Evolutionary conservation across 83 land plant genomes (phyloP).

Genomic region (Larix sibirica): DNA sequence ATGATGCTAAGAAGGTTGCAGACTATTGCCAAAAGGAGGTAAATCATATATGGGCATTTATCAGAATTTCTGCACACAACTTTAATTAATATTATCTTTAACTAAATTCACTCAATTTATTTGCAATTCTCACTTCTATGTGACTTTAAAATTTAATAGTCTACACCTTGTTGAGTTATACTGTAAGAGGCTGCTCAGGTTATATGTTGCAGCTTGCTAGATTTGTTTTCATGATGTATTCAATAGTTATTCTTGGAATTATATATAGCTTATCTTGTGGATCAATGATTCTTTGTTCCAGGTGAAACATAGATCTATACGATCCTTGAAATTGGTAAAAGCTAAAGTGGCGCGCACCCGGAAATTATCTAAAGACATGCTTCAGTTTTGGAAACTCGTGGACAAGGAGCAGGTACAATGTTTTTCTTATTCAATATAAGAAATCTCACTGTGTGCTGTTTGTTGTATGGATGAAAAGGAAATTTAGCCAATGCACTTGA

Average conservation of each 20-base stretch:
- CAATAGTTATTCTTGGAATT: background rate
- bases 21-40: slow-evolving; percentile 95
- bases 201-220: too few relatives aligned
- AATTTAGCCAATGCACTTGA: background rate
- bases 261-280: background rate
- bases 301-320: slow-evolving; percentile 76
- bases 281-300: slow-evolving; percentile 13
- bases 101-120: background rate
- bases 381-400: slow-evolving; percentile 82
- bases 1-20: slow-evolving; percentile 82
- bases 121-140: background rate
- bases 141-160: background rate
- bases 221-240: background rate
- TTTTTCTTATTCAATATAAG: background rate
- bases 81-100: background rate
- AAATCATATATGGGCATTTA: slow-evolving; percentile 7
- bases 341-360: slow-evolving; percentile 82
- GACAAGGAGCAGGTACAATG: slow-evolving; percentile 91
- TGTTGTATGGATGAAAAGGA: background rate
- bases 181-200: background rate
- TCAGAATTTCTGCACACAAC: background rate
- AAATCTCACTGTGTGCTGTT: too few relatives aligned
- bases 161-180: background rate
- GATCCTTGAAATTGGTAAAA: slow-evolving; percentile 78
- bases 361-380: slow-evolving; percentile 88